Base-by-base conservation (phyloP, 768 basidiomycete genomes). In the Boletus pseudopeckii region DNA sequence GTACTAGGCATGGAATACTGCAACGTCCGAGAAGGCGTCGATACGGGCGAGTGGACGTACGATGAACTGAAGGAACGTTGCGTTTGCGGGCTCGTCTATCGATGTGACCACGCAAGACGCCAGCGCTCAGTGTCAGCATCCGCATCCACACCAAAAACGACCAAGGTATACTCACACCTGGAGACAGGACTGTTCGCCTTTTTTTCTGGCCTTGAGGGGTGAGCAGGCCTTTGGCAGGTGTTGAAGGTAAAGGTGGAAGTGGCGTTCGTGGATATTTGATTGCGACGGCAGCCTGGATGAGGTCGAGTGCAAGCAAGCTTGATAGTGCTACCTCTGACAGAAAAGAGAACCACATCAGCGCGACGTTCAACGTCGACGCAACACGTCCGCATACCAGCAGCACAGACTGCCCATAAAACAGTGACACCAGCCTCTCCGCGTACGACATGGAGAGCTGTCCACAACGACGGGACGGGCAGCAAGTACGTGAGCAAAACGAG, bases 401-500 rank as follows among this genome's bases (percentile, higher is more conserved):
- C 59, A 41, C 72, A 75, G 8, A 64, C 22, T 2, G 45, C 36
- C 69, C 68, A 67, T 2, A 59, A 30, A 15, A 48, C 45, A 30
- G 53, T 39, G 15, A 54, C n/a, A 24, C 18, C 34, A 18, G 55
- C 11, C 9, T 49, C 45, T n/a, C 50, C 40, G 0, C 71, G 64
- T 9, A 76, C 65, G 28, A 73, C 62, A 28, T 57, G 57, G 32
- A 74, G 41, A 2, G 74, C 71, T 5, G 65, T 63, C 72, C 69
- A 76, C 9, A 69, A 39, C 1, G 73, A 71, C 6, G 75, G 75
- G 10, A 74, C 26, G 7, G 75, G 75, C 1, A 74, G 52, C 26
- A 77, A 60, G 45, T 71, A 65, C 2, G 75, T 75, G 49, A 72
- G 60, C n/a, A 77, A 54, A 9, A 69, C 52, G 20, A 72, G 55